Conservation (phyloP, 495 filamentous ascomycete species). For the Talaromyces stipitatus region DNA sequence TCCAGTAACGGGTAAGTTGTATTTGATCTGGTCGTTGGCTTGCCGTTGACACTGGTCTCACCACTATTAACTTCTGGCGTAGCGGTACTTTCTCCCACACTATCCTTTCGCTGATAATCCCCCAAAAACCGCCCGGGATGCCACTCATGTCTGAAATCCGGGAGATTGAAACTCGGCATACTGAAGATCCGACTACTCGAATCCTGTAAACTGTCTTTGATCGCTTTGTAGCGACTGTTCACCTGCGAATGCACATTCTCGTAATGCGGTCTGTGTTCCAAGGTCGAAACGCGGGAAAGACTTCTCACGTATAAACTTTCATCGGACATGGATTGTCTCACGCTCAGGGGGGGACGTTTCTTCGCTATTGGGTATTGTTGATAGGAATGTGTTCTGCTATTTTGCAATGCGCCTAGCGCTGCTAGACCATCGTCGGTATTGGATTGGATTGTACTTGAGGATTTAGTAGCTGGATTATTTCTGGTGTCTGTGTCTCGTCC, state of each 20-base stretch:
- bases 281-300: constrained; percentile 68
- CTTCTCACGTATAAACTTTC: constrained; percentile 59
- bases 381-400: neutral
- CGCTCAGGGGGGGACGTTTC: constrained; percentile 9
- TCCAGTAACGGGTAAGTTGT: constrained; percentile 46
- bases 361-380: neutral
- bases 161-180: constrained; percentile 47
- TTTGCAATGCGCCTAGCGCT: neutral
- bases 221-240: constrained; percentile 84
- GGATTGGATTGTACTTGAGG: neutral
- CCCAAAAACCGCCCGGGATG: constrained; percentile 18
- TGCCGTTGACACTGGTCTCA: constrained; percentile 71
- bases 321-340: constrained; percentile 65
- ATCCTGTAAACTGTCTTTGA: constrained; percentile 79
- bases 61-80: constrained; percentile 4
- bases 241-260: constrained; percentile 66
- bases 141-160: constrained; percentile 41
- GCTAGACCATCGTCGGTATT: neutral
- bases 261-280: constrained; percentile 76
- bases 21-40: constrained; percentile 31
- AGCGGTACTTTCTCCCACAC: neutral
- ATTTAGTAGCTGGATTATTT: neutral
- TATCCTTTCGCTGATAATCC: constrained; percentile 12
- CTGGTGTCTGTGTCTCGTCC: neutral
- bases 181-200: constrained; percentile 65